Evolutionary conservation across 148 eudicot species (phyloP).

Genomic region (Amaranthus palmeri): DNA sequence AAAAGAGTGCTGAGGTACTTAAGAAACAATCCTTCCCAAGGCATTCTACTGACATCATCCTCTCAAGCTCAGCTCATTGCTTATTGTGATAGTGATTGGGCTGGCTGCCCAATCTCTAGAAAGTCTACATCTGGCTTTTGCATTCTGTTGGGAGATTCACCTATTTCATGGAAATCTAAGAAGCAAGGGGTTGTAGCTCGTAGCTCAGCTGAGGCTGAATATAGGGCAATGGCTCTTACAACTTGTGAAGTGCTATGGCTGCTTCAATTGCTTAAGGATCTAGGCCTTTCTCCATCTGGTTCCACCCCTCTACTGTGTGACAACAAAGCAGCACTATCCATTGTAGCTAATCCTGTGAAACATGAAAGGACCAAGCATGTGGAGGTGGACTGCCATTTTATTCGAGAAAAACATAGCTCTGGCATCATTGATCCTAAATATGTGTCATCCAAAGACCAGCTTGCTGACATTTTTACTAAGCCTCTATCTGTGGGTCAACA

Average conservation of each 20-base stretch:
- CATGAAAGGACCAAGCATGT: constrained; percentile 8
- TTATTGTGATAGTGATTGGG: not conserved
- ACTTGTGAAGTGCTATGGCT: not conserved
- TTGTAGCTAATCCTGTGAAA: not conserved
- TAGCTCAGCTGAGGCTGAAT: constrained; percentile 4
- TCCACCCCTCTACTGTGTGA: not conserved
- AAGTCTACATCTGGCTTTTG: not conserved
- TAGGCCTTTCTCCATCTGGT: not conserved
- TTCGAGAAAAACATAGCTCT: not conserved
- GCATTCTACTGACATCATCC: not conserved
- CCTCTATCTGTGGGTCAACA: not conserved
- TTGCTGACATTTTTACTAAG: constrained; percentile 5
- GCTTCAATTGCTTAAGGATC: not conserved
- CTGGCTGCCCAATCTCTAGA: not conserved
- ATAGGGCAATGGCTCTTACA: not conserved
- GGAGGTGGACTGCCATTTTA: not conserved
- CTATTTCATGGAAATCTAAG: not conserved
- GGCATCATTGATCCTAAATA: not conserved
- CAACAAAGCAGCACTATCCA: not conserved
- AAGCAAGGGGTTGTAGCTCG: not conserved
- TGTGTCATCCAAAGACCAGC: not conserved
- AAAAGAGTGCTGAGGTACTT: not conserved
- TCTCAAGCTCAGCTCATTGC: not conserved
- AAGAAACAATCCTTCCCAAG: not conserved
- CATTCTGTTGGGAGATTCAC: not conserved